Evolutionary conservation across 805 yeast genomes (phyloP), one percentile per base, ranked within the genome.

Genomic region (Starmera caribaea): DNA sequence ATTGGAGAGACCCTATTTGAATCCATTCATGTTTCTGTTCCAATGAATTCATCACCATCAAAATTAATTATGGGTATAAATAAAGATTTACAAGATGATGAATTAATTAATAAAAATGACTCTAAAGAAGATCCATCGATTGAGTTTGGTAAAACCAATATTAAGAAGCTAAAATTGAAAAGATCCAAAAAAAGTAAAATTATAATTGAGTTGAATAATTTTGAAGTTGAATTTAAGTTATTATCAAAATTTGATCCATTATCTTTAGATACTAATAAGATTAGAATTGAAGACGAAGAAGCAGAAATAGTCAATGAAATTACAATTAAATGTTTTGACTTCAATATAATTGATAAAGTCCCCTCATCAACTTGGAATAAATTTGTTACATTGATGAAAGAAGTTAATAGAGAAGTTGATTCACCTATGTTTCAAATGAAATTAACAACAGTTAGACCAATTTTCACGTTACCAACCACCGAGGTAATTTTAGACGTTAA

Each of bases 291-390:
- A 5, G 51, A 46, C 8, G 59, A 59, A 34, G 61, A 53, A 30
- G 65, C 69, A 15, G 79, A 73, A 38, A 35, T 69, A 4, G 55
- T 81, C 11, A 79, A 69, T 50, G 60, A 66, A 6, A 56, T 80
- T 11, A 69, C 63, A 12, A 34, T 86, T 2, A 57, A 62, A 12
- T 61, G 82, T 4, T 68, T 68, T 8, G 74, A 76, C 32, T 61
- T 85, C 35, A 78, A 74, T 38, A 65, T 87, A 3, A 62, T 74
- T 39, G 97, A 89, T 56, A 82, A 85, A 52, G 78, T 89, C 2
- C 81, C 87, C 1, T 74, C 88, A 0, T 90, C 97, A 0, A 81
- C 95, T 0, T 90, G 97, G 96, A 84, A 87, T 49, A 83, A 82
- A 61, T 79, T 88, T 56, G 66, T 79, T 27, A 77, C 89, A 1